Evolutionary conservation across 2,329 filamentous ascomycete species (phyloP).

Genomic region (Myriosclerotinia duriaeana): DNA sequence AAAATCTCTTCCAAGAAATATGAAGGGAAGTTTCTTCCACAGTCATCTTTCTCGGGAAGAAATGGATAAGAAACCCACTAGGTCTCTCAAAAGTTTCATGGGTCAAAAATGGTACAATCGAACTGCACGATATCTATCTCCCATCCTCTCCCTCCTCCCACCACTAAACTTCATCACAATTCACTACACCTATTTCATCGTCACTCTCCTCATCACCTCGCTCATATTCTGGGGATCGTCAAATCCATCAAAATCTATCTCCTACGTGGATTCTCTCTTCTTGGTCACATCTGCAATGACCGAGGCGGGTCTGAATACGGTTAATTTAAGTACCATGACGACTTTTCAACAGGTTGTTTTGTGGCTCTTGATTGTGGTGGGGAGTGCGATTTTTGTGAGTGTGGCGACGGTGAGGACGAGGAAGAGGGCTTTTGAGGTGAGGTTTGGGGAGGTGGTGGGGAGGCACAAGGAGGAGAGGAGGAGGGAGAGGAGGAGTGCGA

Average conservation of each 20-base stretch:
- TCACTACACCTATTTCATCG: slow-evolving; percentile 67
- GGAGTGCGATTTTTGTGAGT: slow-evolving; percentile 66
- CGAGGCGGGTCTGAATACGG: slow-evolving; percentile 65
- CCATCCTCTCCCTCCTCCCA: slow-evolving; percentile 26
- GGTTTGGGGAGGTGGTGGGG: slow-evolving; percentile 46
- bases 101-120: slow-evolving; percentile 2
- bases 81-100: slow-evolving; percentile 14
- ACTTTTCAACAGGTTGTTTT: slow-evolving; percentile 68
- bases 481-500: not conserved
- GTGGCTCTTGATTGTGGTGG: slow-evolving; percentile 63
- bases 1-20: not conserved
- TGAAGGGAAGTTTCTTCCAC: slow-evolving; percentile 2
- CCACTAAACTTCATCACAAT: slow-evolving; percentile 60
- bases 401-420: slow-evolving; percentile 62
- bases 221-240: slow-evolving; percentile 62
- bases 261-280: slow-evolving; percentile 66
- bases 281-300: slow-evolving; percentile 66
- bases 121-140: not conserved
- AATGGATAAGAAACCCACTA: not conserved
- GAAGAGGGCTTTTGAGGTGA: slow-evolving; percentile 60
- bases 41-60: slow-evolving; percentile 1
- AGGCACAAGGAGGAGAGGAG: slow-evolving; percentile 2
- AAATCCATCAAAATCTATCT: slow-evolving; percentile 51
- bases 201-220: slow-evolving; percentile 54
- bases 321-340: slow-evolving; percentile 62